These are phyloP conservation scores for Saccharomyces hybrid DNA, from an alignment of 1,139 yeast species.

Conservation along the genomic window DNA sequence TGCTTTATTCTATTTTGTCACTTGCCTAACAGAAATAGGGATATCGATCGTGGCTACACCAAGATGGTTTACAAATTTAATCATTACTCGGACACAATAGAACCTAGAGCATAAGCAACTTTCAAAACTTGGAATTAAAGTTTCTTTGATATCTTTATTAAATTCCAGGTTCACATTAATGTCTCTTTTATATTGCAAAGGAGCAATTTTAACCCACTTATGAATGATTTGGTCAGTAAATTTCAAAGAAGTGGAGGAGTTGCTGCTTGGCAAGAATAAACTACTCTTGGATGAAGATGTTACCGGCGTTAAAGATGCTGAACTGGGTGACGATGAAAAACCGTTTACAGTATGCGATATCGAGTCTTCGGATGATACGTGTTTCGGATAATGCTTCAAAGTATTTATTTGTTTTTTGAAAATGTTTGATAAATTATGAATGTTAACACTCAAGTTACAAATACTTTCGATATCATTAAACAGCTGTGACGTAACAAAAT, in stretches of 20 bases:
- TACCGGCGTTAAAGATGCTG: background rate
- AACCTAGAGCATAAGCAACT: slow-evolving; percentile 44
- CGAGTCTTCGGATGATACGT: background rate
- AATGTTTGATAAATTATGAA: slow-evolving; percentile 14
- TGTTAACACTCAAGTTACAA: slow-evolving; percentile 15
- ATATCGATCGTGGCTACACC: slow-evolving; percentile 23
- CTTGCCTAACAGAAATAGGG: slow-evolving; percentile 22
- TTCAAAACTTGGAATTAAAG: slow-evolving; percentile 49
- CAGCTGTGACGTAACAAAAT: slow-evolving; percentile 19
- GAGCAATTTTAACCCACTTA: slow-evolving; percentile 13
- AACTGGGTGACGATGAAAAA: background rate
- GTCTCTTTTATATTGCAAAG: slow-evolving; percentile 13
- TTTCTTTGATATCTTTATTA: slow-evolving; percentile 24
- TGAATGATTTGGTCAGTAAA: slow-evolving; percentile 12
- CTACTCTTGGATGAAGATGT: slow-evolving; percentile 3
- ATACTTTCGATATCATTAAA: slow-evolving; percentile 21
- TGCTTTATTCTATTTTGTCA: slow-evolving; percentile 2
- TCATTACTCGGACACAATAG: slow-evolving; percentile 35
- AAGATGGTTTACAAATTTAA: slow-evolving; percentile 23
- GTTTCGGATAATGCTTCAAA: slow-evolving; percentile 6
- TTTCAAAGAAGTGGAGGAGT: slow-evolving; percentile 12
- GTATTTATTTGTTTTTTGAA: slow-evolving; percentile 23
- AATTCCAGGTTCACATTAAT: slow-evolving; percentile 20
- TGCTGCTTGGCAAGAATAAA: slow-evolving; percentile 4
- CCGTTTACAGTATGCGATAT: background rate